phyloP scores from a whole-genome alignment of 2,329 filamentous ascomycete genomes.

The Pseudogymnoascus sp. region DNA sequence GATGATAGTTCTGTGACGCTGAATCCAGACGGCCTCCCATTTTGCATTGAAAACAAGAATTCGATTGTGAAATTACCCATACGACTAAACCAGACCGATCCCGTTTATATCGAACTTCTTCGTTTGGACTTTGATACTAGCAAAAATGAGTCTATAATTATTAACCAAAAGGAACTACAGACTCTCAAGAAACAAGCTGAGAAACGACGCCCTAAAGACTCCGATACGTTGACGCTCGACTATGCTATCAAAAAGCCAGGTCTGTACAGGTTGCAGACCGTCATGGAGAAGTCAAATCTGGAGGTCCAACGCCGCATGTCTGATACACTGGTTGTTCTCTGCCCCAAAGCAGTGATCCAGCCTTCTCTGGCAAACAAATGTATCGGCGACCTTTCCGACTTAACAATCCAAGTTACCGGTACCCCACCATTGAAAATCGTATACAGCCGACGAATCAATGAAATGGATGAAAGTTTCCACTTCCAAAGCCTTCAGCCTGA shows the following conservation, averaged over 20 bases:
- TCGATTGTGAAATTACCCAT: constrained; percentile 67
- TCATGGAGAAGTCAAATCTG: constrained; percentile 88
- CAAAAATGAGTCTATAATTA: constrained; percentile 70
- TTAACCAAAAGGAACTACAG: constrained; percentile 68
- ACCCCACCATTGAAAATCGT: constrained; percentile 88
- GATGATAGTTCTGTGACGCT: constrained; percentile 66
- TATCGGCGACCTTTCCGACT: constrained; percentile 78
- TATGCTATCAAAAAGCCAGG: constrained; percentile 79
- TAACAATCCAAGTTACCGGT: constrained; percentile 76
- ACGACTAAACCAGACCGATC: constrained; percentile 87
- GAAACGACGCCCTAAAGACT: constrained; percentile 57
- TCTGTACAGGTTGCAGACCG: constrained; percentile 75
- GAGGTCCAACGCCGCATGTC: constrained; percentile 73
- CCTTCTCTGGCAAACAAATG: constrained; percentile 64
- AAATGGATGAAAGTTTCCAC: constrained; percentile 74
- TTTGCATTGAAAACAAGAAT: constrained; percentile 67
- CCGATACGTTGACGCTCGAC: constrained; percentile 59
- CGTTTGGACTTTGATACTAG: constrained; percentile 80
- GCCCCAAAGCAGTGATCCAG: constrained; percentile 72
- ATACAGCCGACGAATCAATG: constrained; percentile 84
- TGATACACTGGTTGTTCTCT: constrained; percentile 78
- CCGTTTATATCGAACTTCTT: constrained; percentile 80
- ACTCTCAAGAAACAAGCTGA: constrained; percentile 64
- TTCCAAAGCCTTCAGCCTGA: constrained; percentile 93
- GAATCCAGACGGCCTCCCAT: constrained; percentile 74